Evolutionary conservation across 2,329 filamentous ascomycete species (phyloP), one percentile per base, ranked within the genome.

Genomic region (Aspergillus fischeri): DNA sequence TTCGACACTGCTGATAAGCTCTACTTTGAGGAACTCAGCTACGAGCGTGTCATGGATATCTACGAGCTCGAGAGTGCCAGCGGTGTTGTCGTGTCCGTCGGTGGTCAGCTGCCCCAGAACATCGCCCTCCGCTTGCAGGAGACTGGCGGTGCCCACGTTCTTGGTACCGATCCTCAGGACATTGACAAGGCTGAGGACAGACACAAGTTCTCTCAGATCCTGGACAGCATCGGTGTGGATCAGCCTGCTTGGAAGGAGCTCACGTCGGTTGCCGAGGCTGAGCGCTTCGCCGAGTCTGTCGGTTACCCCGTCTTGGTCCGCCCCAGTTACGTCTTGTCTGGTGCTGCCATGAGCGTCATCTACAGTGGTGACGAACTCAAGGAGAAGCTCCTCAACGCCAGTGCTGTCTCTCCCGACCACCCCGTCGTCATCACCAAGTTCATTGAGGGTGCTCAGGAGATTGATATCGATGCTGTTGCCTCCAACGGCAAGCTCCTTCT

Each of bases 181-280:
- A 99, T 99, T 65, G 94, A 99, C 83, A 95, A 92, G 80, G 94
- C 94, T 49, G 94, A 99, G 78, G 92, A 99, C 74, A 87, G 94
- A 72, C 92, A 97, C 76, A 97, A 99, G 77, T 99, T 99, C 81
- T 97, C 93, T 24, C 89, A 92, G 69, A 97, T 97, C 63, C 83
- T 99, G 49, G 94, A 99, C 75, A 95, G 90, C 75, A 97, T 97
- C 67, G 93, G 92, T 58, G 87, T 99, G 55, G 93, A 97, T 73
- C 94, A 99, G 78, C 94, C 94, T 38, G 92, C 91, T 9, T 99
- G 94, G 94, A 96, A 96, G 77, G 94, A 99, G 75, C 86, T 97
- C 42, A 96, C 90, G 29, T 97, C 91, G 17, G 90, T 93, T 60
- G 80, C 88, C 60, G 94, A 90, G 21, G 94, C 92, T n/a, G 88